Evolutionary conservation across 805 yeast species (phyloP).

Genomic region (Lipomyces sp.): DNA sequence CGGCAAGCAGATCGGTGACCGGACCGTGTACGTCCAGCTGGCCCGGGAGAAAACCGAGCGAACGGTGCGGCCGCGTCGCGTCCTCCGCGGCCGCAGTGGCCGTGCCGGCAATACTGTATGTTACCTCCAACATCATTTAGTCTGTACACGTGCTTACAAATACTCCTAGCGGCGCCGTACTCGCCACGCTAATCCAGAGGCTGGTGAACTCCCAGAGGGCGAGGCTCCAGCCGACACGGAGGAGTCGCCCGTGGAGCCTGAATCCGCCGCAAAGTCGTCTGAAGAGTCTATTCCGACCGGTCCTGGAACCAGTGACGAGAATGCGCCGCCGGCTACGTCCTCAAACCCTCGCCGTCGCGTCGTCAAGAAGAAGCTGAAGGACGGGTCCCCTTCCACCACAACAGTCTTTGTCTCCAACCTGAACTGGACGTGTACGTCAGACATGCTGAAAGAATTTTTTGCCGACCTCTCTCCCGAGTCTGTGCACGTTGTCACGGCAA

Average conservation of each 20-base stretch:
- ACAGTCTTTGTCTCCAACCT: slow-evolving; percentile 63
- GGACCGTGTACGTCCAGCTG: slow-evolving; percentile 22
- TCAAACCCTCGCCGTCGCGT: neutral
- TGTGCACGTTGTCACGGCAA: slow-evolving; percentile 58
- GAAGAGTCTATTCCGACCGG: neutral
- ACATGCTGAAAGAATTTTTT: slow-evolving; percentile 35
- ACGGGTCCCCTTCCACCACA: slow-evolving; percentile 54
- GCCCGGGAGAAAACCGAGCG: slow-evolving; percentile 9
- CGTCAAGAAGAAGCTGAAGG: slow-evolving; percentile 33
- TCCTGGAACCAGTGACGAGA: slow-evolving; percentile 9
- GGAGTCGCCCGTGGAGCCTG: neutral
- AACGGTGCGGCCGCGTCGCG: no score
- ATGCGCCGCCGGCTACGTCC: slow-evolving; percentile 1
- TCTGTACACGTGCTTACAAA: no score
- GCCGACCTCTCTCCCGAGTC: slow-evolving; percentile 49
- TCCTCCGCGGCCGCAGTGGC: no score
- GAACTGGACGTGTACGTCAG: slow-evolving; percentile 42
- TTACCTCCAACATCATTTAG: no score
- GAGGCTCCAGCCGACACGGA: neutral
- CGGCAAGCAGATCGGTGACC: slow-evolving; percentile 40
- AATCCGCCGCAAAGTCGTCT: neutral
- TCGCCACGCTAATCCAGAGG: neutral
- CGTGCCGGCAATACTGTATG: no score
- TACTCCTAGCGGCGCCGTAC: slow-evolving; percentile 1
- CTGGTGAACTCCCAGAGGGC: neutral